Conservation (phyloP, 1,284 basidiomycete species). For the Cutaneotrichosporon spelunceum region DNA sequence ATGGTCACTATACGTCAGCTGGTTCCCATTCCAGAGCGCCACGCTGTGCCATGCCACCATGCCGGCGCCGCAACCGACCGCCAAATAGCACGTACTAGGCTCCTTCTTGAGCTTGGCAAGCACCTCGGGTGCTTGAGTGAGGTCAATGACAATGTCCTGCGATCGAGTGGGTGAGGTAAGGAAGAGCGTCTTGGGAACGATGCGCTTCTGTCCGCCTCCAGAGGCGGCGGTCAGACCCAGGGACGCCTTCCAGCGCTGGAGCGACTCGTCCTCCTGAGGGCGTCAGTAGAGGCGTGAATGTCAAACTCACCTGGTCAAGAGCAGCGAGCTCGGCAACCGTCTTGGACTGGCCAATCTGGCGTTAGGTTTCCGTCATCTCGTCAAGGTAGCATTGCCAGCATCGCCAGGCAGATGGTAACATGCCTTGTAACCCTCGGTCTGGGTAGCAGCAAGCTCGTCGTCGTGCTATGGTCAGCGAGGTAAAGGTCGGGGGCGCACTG, state of each 20-base stretch:
- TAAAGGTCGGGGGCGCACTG: not conserved
- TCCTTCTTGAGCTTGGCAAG: constrained; percentile 55
- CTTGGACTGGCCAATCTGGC: constrained; percentile 51
- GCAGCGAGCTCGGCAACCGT: constrained; percentile 56
- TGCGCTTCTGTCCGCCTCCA: constrained; percentile 48
- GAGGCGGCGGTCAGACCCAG: constrained; percentile 53
- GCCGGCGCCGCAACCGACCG: not conserved
- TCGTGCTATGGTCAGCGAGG: constrained; percentile 21
- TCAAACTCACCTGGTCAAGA: constrained; percentile 43
- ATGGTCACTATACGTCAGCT: constrained; percentile 45
- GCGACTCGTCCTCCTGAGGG: constrained; percentile 56
- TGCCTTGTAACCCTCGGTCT: constrained; percentile 51
- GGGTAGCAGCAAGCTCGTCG: constrained; percentile 45
- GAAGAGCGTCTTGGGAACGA: constrained; percentile 52
- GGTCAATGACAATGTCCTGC: constrained; percentile 53
- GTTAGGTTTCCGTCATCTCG: not conserved
- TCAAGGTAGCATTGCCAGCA: not conserved
- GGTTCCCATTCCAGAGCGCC: not conserved
- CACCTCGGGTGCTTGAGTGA: constrained; percentile 47
- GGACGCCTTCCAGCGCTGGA: constrained; percentile 58
- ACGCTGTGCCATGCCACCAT: not conserved
- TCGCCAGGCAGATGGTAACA: not conserved
- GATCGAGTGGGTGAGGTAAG: constrained; percentile 53
- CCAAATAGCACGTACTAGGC: constrained; percentile 43
- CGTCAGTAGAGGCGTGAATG: not conserved